These are phyloP conservation scores for Apiotrichum akiyoshidainum DNA, from an alignment of 1,284 basidiomycete genomes.

Conservation along the genomic window DNA sequence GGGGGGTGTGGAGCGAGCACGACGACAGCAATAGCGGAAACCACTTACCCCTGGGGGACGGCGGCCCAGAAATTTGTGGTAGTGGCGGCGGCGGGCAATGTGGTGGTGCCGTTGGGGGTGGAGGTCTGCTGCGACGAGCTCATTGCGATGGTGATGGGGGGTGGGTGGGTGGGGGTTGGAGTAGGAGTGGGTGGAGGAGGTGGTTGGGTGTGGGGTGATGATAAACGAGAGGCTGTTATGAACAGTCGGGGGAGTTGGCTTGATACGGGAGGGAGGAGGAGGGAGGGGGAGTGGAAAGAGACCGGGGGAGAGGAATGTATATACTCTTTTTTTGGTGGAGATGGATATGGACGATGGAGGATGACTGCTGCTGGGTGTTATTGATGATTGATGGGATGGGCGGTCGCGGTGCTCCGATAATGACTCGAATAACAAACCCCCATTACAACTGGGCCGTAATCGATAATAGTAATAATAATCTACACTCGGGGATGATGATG, in stretches of 20 bases:
- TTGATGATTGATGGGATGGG: too few species aligned
- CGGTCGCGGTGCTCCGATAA: too few species aligned
- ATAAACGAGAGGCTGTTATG: background rate
- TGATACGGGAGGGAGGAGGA: background rate
- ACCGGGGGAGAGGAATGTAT: too few species aligned
- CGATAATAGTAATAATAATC: too few species aligned
- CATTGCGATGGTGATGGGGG: background rate
- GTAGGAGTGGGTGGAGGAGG: background rate
- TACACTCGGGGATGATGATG: too few species aligned
- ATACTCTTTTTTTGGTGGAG: too few species aligned
- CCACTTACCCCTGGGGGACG: slow-evolving; percentile 9
- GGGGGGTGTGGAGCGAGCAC: background rate
- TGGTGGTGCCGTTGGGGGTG: background rate
- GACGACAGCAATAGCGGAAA: background rate
- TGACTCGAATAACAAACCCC: too few species aligned
- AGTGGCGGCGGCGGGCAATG: background rate
- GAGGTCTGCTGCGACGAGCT: background rate
- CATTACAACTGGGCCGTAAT: too few species aligned
- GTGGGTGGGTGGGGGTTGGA: background rate
- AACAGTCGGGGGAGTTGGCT: background rate
- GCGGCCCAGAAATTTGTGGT: slow-evolving; percentile 6
- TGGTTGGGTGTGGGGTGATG: background rate
- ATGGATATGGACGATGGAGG: too few species aligned
- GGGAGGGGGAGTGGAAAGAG: background rate
- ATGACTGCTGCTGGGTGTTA: too few species aligned